phyloP scores from a whole-genome alignment of 2,329 filamentous ascomycete species.

The Microdochium nivale region DNA sequence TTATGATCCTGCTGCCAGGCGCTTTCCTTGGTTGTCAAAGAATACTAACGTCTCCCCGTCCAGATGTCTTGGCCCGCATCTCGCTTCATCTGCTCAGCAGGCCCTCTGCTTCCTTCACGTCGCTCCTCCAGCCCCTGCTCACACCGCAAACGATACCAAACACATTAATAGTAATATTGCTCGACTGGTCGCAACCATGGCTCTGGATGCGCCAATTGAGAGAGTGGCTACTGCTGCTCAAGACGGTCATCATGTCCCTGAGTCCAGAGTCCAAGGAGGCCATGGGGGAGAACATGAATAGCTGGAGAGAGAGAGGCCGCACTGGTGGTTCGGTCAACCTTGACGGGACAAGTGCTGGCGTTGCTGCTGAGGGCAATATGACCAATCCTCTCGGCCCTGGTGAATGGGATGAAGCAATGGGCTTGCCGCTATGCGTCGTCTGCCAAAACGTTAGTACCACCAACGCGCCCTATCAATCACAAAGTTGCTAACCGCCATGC shows the following conservation, averaged over 20 bases:
- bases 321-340: conserved; percentile 53
- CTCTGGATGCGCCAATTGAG: conserved; percentile 82
- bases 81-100: conserved; percentile 84
- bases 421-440: conserved; percentile 84
- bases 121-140: conserved; percentile 74
- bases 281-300: conserved; percentile 78
- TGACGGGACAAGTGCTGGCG: conserved; percentile 46
- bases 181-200: conserved; percentile 95
- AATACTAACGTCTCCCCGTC: conserved; percentile 6
- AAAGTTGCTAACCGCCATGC: conserved; percentile 4
- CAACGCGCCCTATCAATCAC: too few species aligned
- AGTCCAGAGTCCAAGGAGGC: conserved; percentile 69
- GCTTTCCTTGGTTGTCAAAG: background rate
- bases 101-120: conserved; percentile 73
- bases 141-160: conserved; percentile 78
- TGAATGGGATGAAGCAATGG: conserved; percentile 87
- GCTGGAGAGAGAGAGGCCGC: conserved; percentile 69
- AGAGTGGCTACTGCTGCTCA: conserved; percentile 81
- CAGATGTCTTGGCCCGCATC: conserved; percentile 82
- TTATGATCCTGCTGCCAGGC: conserved; percentile 1
- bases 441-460: conserved; percentile 70
- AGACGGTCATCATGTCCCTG: conserved; percentile 65
- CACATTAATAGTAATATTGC: conserved; percentile 80
- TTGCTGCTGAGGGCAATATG: conserved; percentile 57
- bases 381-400: conserved; percentile 75